These are phyloP conservation scores for Debaryomyces tyrocola DNA, from an alignment of 805 yeast species.

Conservation along the genomic window DNA sequence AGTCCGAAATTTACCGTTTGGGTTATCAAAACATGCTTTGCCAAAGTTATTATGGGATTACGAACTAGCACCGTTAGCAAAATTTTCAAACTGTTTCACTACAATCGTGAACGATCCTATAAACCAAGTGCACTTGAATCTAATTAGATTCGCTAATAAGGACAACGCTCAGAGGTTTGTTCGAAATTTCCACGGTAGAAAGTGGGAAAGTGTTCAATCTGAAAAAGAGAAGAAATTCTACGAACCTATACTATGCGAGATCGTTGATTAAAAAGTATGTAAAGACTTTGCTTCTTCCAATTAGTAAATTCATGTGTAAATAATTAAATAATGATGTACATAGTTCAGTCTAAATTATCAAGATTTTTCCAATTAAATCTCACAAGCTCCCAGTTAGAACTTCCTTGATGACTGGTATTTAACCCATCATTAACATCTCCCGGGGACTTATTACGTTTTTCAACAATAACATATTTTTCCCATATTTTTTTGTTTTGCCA, in stretches of 20 bases:
- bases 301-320: neutral
- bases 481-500: constrained; percentile 76
- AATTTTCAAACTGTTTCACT: constrained; percentile 18
- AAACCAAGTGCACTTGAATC: constrained; percentile 23
- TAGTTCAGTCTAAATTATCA: constrained; percentile 9
- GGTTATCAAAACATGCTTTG: constrained; percentile 37
- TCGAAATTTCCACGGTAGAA: constrained; percentile 52
- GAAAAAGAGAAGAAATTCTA: constrained; percentile 29
- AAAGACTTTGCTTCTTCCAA: neutral
- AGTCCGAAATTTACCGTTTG: constrained; percentile 49
- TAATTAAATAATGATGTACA: neutral
- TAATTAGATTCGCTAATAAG: constrained; percentile 46
- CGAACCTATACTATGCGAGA: constrained; percentile 39
- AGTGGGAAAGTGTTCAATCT: constrained; percentile 30
- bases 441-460: constrained; percentile 24
- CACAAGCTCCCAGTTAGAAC: constrained; percentile 18
- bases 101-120: constrained; percentile 25
- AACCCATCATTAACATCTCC: neutral
- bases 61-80: constrained; percentile 31
- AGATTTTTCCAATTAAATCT: constrained; percentile 28
- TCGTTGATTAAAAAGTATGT: constrained; percentile 19
- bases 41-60: constrained; percentile 50
- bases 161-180: constrained; percentile 53
- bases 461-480: constrained; percentile 81
- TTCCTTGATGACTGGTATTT: neutral